Base-by-base conservation (phyloP, 352 stramenopile species). In the Pythium phragmiticola region DNA sequence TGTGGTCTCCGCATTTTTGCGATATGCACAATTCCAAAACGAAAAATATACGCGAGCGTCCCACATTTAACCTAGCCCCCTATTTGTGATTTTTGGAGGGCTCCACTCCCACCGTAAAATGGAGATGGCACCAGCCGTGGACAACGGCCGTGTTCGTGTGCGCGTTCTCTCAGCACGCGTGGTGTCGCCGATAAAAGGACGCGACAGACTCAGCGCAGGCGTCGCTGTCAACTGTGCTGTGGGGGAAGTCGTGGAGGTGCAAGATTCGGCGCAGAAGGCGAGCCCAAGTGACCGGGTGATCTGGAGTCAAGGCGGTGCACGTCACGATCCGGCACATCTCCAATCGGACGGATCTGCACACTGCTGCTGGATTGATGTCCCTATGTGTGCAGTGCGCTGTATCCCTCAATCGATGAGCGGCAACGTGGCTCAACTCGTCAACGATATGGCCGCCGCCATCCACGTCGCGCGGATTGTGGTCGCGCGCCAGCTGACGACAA, bases 401-500 rank as follows among this genome's bases (percentile, higher is more conserved):
- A 43, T 56, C 1, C 48, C 63, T 14, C 19, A 13, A 5, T 36
- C 43, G 6, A 6, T 70, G 4, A 36, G 39, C 11, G 57, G 62
- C n/a, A 45, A 60, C 0, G 30, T 43, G 14, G 52, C 57, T 37
- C 17, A 63, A 21, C 45, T 55, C 21, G 39, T 17, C 13, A 42
- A 62, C 45, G 65, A 68, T 8, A 39, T 61, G 28, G 65, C 65
- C 12, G 59, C 34, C 16, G 54, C 51, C 17, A 51, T 72, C 48
- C 37, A 56, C 13, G 19, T 39, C 13, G 59, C 59, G 2, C 45
- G 60, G 23, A 47, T 68, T 21, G 54, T 65, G 2, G 17, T 11
- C 1, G 23, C 37, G n/a, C 53, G n/a, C 3, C 48, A 54, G 8
- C n/a, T 69, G 30, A 36, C 43, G 28, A 48, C 41, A 7, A 39